A percentile compares a stretch with the other conserved stretches of the same genome.
Evolutionary conservation across 2,329 filamentous ascomycete genomes (phyloP).

Genomic region (Fusarium austroafricanum): DNA sequence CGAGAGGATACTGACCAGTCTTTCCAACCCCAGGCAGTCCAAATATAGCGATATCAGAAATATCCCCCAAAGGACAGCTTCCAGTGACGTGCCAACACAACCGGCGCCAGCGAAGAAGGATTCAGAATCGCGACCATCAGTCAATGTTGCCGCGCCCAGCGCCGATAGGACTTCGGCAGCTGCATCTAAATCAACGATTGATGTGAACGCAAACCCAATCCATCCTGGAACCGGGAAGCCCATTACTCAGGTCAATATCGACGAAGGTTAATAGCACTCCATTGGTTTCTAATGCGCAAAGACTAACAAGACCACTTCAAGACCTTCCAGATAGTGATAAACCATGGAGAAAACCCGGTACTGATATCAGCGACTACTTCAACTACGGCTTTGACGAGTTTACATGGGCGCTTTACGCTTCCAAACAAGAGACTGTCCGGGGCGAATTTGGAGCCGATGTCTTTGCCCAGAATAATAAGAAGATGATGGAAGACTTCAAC

Average conservation of each 20-base stretch:
- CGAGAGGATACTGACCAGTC: slow-evolving; percentile 12
- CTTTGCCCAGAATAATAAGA: slow-evolving; percentile 76
- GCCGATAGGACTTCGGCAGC: slow-evolving; percentile 70
- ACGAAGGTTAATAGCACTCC: slow-evolving; percentile 62
- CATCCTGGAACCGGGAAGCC: slow-evolving; percentile 86
- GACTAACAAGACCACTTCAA: slow-evolving; percentile 41
- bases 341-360: slow-evolving; percentile 93
- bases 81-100: slow-evolving; percentile 63
- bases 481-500: slow-evolving; percentile 78
- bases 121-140: slow-evolving; percentile 50
- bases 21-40: slow-evolving; percentile 59
- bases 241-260: slow-evolving; percentile 79
- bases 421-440: slow-evolving; percentile 84
- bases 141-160: slow-evolving; percentile 55
- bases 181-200: slow-evolving; percentile 82
- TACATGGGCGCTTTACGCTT: slow-evolving; percentile 93
- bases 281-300: background rate
- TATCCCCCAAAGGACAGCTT: slow-evolving; percentile 69
- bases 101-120: slow-evolving; percentile 61
- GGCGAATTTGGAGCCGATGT: slow-evolving; percentile 78
- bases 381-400: slow-evolving; percentile 99
- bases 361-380: slow-evolving; percentile 96
- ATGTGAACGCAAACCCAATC: slow-evolving; percentile 84
- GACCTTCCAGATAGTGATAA: slow-evolving; percentile 85
- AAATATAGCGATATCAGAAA: slow-evolving; percentile 74